Percentiles rank a stretch among this genome's conserved stretches.
Evolutionary conservation across 2,329 filamentous ascomycete species (phyloP).

Genomic region (Claviceps purpurea): DNA sequence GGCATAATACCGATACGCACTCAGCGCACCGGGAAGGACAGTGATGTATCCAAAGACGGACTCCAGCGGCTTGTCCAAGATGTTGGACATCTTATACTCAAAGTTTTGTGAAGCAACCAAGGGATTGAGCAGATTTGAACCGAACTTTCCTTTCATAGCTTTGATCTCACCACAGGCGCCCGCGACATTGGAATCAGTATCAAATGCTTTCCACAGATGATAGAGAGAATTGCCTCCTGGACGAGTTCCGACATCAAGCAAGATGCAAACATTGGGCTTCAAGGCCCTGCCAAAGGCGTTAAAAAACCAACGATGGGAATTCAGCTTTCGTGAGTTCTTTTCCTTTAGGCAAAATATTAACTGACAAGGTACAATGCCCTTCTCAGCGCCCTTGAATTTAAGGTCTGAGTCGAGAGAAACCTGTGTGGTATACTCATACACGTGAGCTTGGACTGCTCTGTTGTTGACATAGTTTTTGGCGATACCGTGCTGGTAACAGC

Average conservation of each 20-base stretch:
- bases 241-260: constrained; percentile 91
- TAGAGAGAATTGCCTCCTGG: constrained; percentile 86
- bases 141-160: constrained; percentile 81
- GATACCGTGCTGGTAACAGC: constrained; percentile 95
- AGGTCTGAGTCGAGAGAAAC: constrained; percentile 90
- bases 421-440: constrained; percentile 98
- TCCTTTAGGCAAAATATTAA: constrained; percentile 98
- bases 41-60: constrained; percentile 98
- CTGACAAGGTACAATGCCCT: constrained; percentile 95
- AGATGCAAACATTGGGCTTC: constrained; percentile 91
- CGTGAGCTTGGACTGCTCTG: constrained; percentile 86
- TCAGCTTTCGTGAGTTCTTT: constrained; percentile 93
- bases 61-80: constrained; percentile 91
- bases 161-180: constrained; percentile 97
- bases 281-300: constrained; percentile 90
- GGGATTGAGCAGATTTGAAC: constrained; percentile 76
- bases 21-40: constrained; percentile 85
- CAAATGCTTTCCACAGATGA: constrained; percentile 97
- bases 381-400: constrained; percentile 98
- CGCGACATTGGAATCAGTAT: constrained; percentile 92
- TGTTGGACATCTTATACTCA: constrained; percentile 99
- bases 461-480: constrained; percentile 98
- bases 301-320: constrained; percentile 98
- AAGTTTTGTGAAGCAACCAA: constrained; percentile 96
- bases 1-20: constrained; percentile 90